These are phyloP conservation scores for Fusarium napiforme DNA, from an alignment of 2,329 filamentous ascomycete genomes.

Conservation along the genomic window DNA sequence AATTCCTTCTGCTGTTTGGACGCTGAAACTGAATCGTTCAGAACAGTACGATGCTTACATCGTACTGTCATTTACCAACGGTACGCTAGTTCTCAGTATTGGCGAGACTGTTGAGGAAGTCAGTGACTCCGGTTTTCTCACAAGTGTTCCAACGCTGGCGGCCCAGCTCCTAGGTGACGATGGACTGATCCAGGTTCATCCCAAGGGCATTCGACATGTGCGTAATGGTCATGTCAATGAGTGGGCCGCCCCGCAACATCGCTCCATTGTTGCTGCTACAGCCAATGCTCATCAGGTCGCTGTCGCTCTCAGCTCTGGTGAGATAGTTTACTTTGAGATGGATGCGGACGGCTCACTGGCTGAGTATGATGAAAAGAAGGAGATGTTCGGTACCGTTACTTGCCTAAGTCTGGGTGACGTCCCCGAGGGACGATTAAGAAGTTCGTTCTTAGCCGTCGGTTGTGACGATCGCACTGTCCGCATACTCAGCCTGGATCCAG, in stretches of 20 bases:
- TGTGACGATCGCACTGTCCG: slow-evolving; percentile 97
- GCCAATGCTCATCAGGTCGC: slow-evolving; percentile 95
- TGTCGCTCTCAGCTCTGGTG: slow-evolving; percentile 92
- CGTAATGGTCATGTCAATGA: slow-evolving; percentile 83
- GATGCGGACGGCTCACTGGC: slow-evolving; percentile 89
- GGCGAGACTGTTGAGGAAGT: slow-evolving; percentile 98
- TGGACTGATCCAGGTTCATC: slow-evolving; percentile 92
- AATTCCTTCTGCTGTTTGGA: slow-evolving; percentile 94
- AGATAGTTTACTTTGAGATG: slow-evolving; percentile 99
- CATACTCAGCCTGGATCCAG: slow-evolving; percentile 88
- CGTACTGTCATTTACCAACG: slow-evolving; percentile 90
- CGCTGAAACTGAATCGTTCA: slow-evolving; percentile 82
- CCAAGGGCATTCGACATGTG: slow-evolving; percentile 95
- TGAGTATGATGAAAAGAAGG: slow-evolving; percentile 93
- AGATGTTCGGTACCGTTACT: slow-evolving; percentile 95
- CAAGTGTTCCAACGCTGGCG: slow-evolving; percentile 87
- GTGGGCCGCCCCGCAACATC: slow-evolving; percentile 92
- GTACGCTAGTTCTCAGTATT: slow-evolving; percentile 91
- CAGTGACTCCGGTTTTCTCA: slow-evolving; percentile 90
- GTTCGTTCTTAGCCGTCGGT: slow-evolving; percentile 93
- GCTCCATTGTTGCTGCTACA: slow-evolving; percentile 92
- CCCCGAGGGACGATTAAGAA: slow-evolving; percentile 87
- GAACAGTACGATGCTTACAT: slow-evolving; percentile 96
- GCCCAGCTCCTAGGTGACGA: slow-evolving; percentile 95
- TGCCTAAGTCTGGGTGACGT: slow-evolving; percentile 94